Percentiles rank a stretch among this genome's conserved stretches.
Conservation (phyloP, 345 rosid species). For the Anastatica hierochuntica region DNA sequence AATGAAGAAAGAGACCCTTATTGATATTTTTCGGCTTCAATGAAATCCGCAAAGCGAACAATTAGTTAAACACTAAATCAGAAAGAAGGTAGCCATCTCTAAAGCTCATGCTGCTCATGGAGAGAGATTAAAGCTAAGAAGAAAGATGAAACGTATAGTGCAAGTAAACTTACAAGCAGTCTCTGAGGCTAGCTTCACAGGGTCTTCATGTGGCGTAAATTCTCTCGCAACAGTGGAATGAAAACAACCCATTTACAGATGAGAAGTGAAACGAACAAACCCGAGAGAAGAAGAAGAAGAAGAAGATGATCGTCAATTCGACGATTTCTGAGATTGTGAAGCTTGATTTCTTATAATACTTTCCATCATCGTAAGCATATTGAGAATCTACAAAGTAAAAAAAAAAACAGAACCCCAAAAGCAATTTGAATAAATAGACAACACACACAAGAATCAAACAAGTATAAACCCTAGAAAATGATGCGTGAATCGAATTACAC, state of each 20-base stretch:
- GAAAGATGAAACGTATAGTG: constrained; percentile 6
- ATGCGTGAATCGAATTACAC: too few species aligned
- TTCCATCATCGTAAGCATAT: constrained; percentile 2
- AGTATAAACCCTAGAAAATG: constrained; percentile 8
- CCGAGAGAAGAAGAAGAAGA: not conserved
- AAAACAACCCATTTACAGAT: constrained; percentile 86
- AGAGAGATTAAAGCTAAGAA: not conserved
- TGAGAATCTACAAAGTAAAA: constrained; percentile 10
- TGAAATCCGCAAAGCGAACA: too few species aligned
- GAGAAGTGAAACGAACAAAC: constrained; percentile 11
- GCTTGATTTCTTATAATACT: not conserved
- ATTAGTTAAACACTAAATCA: not conserved
- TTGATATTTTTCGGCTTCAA: not conserved
- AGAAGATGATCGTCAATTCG: not conserved
- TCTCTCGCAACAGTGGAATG: constrained; percentile 61
- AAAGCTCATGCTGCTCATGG: not conserved
- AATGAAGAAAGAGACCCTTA: not conserved
- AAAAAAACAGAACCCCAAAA: not conserved
- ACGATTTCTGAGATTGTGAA: not conserved
- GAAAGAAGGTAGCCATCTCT: not conserved
- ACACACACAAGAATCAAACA: not conserved
- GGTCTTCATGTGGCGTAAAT: constrained; percentile 70
- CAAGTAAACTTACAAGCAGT: constrained; percentile 73
- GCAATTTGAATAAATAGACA: too few species aligned
- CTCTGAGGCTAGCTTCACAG: constrained; percentile 76